Evolutionary conservation across 2,329 filamentous ascomycete species (phyloP).

Genomic region (Periglandula ipomoeae): DNA sequence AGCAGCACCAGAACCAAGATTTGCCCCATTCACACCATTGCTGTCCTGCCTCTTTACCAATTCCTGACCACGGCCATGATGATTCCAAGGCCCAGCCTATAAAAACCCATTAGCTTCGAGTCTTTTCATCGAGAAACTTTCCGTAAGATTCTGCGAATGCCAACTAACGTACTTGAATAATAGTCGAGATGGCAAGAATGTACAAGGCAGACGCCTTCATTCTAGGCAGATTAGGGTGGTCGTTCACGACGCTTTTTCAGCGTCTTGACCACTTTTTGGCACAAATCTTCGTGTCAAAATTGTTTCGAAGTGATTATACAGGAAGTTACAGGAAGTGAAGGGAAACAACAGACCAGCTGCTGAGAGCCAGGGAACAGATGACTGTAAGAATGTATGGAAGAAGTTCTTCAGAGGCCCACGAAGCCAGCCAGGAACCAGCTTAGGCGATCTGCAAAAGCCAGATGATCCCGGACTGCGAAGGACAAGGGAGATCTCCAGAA

Average conservation of each 20-base stretch:
- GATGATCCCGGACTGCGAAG: neutral
- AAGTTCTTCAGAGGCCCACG: neutral
- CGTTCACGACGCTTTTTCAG: neutral
- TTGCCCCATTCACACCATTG: neutral
- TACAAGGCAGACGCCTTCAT: constrained; percentile 14
- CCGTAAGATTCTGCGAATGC: neutral
- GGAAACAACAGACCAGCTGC: constrained; percentile 7
- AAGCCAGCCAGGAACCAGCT: neutral
- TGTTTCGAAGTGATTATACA: too few relatives aligned
- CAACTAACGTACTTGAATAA: constrained; percentile 11
- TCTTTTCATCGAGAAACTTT: too few relatives aligned
- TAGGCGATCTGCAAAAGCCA: neutral
- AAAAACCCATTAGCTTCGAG: neutral
- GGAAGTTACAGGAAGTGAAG: neutral
- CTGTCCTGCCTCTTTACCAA: neutral
- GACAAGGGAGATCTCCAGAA: neutral
- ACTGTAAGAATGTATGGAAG: neutral
- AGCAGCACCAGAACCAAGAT: neutral
- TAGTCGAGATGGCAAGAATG: constrained; percentile 12
- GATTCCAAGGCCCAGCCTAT: neutral
- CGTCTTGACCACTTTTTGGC: neutral
- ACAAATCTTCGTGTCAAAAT: too few relatives aligned
- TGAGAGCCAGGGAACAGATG: neutral
- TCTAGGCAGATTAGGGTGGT: neutral
- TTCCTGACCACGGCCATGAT: neutral